These are phyloP conservation scores for Elsinoe batatas DNA, from an alignment of 2,329 filamentous ascomycete genomes.

Conservation along the genomic window DNA sequence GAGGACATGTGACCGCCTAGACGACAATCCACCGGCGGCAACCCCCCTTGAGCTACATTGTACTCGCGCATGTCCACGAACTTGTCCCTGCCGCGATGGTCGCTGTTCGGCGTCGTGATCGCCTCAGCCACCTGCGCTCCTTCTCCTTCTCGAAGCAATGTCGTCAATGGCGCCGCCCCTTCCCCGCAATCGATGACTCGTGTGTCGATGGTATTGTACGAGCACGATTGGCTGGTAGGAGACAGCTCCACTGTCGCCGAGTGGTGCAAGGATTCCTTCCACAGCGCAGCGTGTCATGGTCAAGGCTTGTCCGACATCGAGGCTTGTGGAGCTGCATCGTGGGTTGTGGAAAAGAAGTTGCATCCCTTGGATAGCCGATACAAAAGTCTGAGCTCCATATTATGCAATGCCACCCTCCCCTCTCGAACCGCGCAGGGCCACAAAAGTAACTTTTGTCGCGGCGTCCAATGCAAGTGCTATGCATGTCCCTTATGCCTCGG, in stretches of 20 bases:
- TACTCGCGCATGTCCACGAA: not conserved
- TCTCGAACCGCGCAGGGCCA: not conserved
- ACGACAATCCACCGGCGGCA: not conserved
- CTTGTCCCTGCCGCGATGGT: not conserved
- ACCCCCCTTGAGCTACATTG: not conserved
- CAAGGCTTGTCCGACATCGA: not conserved
- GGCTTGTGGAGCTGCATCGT: not conserved
- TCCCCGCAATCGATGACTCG: conserved; percentile 4
- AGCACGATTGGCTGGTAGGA: not conserved
- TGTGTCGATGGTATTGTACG: not conserved
- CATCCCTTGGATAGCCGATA: not conserved
- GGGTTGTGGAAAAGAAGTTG: not conserved
- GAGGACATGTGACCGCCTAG: not conserved
- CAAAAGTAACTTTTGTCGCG: not conserved
- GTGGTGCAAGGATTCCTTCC: not conserved
- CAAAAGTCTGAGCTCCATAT: not conserved
- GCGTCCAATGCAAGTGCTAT: not conserved
- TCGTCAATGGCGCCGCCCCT: conserved; percentile 3
- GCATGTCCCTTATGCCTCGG: not conserved
- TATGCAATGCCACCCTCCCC: not conserved
- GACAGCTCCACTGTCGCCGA: not conserved
- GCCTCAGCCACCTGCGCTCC: not conserved
- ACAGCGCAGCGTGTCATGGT: not conserved
- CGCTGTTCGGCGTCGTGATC: conserved; percentile 2
- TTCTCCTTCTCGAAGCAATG: not conserved